Evolutionary conservation across 257 asterid genomes (phyloP), one percentile per base, ranked within the genome.

Genomic region (Coffea canephora): DNA sequence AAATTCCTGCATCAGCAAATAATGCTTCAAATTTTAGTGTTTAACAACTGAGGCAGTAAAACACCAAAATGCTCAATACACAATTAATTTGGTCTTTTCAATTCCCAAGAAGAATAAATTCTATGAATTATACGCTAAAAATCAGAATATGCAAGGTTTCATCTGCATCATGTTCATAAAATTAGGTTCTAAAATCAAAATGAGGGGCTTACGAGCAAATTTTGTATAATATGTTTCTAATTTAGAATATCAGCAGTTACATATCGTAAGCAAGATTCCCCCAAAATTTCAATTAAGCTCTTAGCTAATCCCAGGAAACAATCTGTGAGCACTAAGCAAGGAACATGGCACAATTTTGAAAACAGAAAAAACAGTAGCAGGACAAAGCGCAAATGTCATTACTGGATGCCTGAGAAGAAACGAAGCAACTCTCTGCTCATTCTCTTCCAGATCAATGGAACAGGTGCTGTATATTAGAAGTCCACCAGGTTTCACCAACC

Each of bases 361-460:
- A 75, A 9, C 52, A 49, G 78, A 62, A 36, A 25, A 45, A 39
- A 66, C 75, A 36, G 67, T 31, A 23, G 48, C 15, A 73, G 74
- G 74, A 64, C 1, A 62, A 41, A 68, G 69, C 19, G 62, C 31
- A 62, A 54, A 72, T 52, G 78, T 48, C 72, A 76, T 83, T 87
- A 94, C 97, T 11, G 91, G 93, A 81, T 95, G 91, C 76, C 94
- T 87, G n/a, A 48, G 84, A 52, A 95, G 98, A 89, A 95, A 93
- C 69, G 96, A 92, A 83, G 89, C 88, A 70, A 95, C 88, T 87
- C 98, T 90, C 81, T 91, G 95, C 87, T 95, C 96, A 39, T 95
- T 95, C 88, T 95, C 98, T 84, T 85, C 90, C 0, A 91, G 93
- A 81, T 95, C 98, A 77, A 91, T 90, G 54, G 98, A 95, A 85